These are phyloP conservation scores for Knoxdaviesia capensis DNA, from an alignment of 2,329 filamentous ascomycete species.

Conservation along the genomic window DNA sequence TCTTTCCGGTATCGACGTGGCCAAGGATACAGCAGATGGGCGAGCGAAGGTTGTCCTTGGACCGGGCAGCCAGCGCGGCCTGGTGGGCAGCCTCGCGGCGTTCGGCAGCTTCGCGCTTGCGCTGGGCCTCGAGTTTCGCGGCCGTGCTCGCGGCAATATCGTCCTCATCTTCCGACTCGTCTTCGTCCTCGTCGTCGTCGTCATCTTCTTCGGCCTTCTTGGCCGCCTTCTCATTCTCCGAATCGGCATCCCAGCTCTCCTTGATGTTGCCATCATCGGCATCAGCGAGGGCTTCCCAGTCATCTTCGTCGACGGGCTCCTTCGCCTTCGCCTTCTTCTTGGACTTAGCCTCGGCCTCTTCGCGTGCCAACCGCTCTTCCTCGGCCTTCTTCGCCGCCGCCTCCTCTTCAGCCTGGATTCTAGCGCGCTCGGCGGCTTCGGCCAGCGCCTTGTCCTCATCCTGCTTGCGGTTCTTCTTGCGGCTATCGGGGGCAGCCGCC, in stretches of 20 bases:
- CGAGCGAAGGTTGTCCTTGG: constrained; percentile 84
- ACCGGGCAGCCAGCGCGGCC: constrained; percentile 75
- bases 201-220: constrained; percentile 10
- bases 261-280: constrained; percentile 58
- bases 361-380: neutral
- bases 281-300: constrained; percentile 74
- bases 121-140: constrained; percentile 49
- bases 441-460: constrained; percentile 61
- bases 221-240: constrained; percentile 39
- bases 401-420: constrained; percentile 46
- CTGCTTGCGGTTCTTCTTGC: constrained; percentile 52
- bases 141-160: constrained; percentile 61
- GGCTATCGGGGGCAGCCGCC: constrained; percentile 42
- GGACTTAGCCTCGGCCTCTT: constrained; percentile 26
- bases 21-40: constrained; percentile 99
- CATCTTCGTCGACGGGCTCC: constrained; percentile 48
- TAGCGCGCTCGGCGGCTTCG: constrained; percentile 57
- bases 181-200: constrained; percentile 20
- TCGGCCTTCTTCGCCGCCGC: constrained; percentile 36
- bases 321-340: constrained; percentile 32
- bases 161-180: constrained; percentile 44
- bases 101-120: constrained; percentile 77
- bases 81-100: constrained; percentile 79
- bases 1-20: constrained; percentile 99
- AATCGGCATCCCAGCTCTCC: constrained; percentile 86